Percentiles rank a stretch among this genome's conserved stretches.
Evolutionary conservation across 164 flowering plant genomes (phyloP).

Genomic region (Chloranthus sessilifolius): DNA sequence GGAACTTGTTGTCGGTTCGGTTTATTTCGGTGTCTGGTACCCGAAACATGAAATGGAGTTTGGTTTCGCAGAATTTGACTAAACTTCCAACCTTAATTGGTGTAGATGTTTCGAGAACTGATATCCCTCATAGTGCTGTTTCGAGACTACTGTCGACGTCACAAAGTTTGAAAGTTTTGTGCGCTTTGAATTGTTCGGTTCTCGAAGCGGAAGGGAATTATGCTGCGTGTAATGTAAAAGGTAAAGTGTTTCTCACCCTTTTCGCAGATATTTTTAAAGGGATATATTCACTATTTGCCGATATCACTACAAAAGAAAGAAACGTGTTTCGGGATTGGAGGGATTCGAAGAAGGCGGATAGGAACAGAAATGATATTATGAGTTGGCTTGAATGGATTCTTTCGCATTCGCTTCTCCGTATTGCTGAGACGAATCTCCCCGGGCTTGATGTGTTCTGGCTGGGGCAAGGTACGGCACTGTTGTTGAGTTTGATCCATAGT

Average conservation of each 20-base stretch:
- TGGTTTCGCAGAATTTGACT: conserved; percentile 55
- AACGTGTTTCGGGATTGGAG: conserved; percentile 72
- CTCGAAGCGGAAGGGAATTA: conserved; percentile 60
- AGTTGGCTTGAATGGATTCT: conserved; percentile 89
- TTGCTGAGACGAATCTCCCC: conserved; percentile 74
- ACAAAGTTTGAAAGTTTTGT: conserved; percentile 63
- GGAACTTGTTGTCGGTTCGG: conserved; percentile 51
- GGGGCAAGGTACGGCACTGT: conserved; percentile 69
- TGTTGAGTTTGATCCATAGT: conserved; percentile 81
- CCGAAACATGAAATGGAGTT: conserved; percentile 64
- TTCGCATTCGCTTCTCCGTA: conserved; percentile 72
- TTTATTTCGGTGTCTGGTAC: conserved; percentile 90
- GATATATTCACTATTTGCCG: conserved; percentile 55
- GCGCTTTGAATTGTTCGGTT: conserved; percentile 72
- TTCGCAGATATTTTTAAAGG: conserved; percentile 66
- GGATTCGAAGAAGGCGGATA: conserved; percentile 34
- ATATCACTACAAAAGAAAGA: conserved; percentile 37
- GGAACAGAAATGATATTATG: conserved; percentile 57
- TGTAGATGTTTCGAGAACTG: conserved; percentile 90
- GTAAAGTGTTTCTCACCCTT: conserved; percentile 58
- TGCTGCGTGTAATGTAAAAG: conserved; percentile 35
- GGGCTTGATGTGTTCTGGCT: conserved; percentile 86
- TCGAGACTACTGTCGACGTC: conserved; percentile 56
- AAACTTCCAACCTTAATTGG: conserved; percentile 67
- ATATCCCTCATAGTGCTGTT: conserved; percentile 50